A percentile compares a stretch with the other conserved stretches of the same genome.
These are phyloP conservation scores for Peronosclerospora sorghi DNA, from an alignment of 352 stramenopile genomes.

Conservation along the genomic window DNA sequence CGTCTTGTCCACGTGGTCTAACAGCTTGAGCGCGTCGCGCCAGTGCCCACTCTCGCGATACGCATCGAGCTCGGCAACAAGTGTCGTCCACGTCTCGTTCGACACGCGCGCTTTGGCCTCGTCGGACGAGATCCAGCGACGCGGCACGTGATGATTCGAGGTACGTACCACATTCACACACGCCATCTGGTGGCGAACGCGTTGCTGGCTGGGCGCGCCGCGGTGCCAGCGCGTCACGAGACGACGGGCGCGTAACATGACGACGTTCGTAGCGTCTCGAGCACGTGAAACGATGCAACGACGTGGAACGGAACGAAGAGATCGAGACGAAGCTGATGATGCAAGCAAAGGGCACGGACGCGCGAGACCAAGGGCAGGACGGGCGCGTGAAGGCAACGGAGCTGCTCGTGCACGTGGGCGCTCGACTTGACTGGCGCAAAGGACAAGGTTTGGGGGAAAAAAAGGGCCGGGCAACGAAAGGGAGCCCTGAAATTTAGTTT, in stretches of 20 bases:
- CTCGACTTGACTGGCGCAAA: constrained; percentile 9
- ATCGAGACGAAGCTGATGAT: neutral
- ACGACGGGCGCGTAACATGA: constrained; percentile 26
- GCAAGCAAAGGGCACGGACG: neutral
- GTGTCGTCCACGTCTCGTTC: constrained; percentile 12
- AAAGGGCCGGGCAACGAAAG: no score
- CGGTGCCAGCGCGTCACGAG: constrained; percentile 29
- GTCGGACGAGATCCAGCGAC: constrained; percentile 16
- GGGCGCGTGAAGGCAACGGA: neutral
- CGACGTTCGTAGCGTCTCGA: neutral
- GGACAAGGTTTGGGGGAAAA: neutral
- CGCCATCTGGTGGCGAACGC: constrained; percentile 7
- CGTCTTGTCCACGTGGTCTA: constrained; percentile 57
- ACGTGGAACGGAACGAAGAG: constrained; percentile 1
- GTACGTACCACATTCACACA: constrained; percentile 2
- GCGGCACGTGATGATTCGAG: neutral
- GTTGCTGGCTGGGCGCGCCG: constrained; percentile 10
- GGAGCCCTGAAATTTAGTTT: no score
- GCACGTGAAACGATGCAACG: neutral
- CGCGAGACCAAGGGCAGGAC: neutral
- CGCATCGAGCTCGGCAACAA: constrained; percentile 32
- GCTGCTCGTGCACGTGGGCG: constrained; percentile 9
- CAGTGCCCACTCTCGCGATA: constrained; percentile 59
- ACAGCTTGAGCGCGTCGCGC: constrained; percentile 59
- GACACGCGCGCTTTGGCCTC: constrained; percentile 4